Base-by-base conservation (phyloP, 2,329 filamentous ascomycete genomes). In the Aureobasidium melanogenum region DNA sequence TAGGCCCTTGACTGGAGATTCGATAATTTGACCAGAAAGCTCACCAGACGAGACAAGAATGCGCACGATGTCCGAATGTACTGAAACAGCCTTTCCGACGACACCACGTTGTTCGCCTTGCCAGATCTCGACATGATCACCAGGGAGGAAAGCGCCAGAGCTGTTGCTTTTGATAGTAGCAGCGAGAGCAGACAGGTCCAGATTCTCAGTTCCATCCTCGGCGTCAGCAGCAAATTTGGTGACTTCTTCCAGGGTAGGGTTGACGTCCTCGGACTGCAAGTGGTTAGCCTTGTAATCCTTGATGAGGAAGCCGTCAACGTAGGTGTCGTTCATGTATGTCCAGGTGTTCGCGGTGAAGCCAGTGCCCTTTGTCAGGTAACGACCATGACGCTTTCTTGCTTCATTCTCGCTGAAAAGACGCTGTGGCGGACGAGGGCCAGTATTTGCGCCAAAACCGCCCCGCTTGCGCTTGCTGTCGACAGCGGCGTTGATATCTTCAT, bases 111-210 rank as follows among this genome's bases (percentile, higher is more conserved):
- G 94, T 76, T 99, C 94, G 66, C 94, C 94, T 62, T 92, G 86
- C 73, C 92, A 97, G 46, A 99, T 91, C 74, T 97, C 93, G 24
- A 99, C 92, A n/a, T 92, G 86, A 72, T 99, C 94, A 36, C 95
- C 95, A 3, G 92, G 89, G 5, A 96, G 83, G 69, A 96, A 99
- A 3, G 88, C 88, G 36, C 92, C 88, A 9, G 86, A 85, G 63
- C 88, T 89, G 66, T 86, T 88, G 63, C 90, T 89, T 71, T 96
- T 96, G 59, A 97, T 79, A 66, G 91, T 96, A 52, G 91, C 89
- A 9, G 93, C 91, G 58, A 99, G 81, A 1, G 93, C 91, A 69
- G 92, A 88, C 46, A 99, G 82, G 75, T 99, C 94, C 38, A 99
- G 82, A 66, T 95, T 96, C 68, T 96, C 91, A 0, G 91, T 92